Evolutionary conservation across 352 stramenopile genomes (phyloP).

Genomic region (Phytophthora idaei): DNA sequence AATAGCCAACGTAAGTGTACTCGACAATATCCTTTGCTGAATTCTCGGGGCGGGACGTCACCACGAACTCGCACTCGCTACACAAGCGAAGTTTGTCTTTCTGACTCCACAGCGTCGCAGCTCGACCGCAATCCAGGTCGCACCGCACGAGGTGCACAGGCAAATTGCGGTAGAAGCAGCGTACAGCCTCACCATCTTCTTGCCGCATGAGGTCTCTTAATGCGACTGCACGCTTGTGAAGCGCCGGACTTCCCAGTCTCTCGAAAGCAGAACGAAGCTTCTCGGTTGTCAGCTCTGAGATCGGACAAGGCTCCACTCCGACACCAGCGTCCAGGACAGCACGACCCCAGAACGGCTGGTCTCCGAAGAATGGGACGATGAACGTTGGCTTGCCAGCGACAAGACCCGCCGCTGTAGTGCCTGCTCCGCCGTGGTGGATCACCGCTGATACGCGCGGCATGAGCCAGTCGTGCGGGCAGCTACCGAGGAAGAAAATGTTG

Average conservation of each 20-base stretch:
- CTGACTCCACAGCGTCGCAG: conserved; percentile 58
- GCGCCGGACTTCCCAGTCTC: conserved; percentile 42
- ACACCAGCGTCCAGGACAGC: conserved; percentile 74
- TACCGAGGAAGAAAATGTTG: conserved; percentile 29
- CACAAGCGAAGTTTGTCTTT: conserved; percentile 45
- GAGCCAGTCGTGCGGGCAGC: conserved; percentile 30
- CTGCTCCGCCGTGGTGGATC: conserved; percentile 23
- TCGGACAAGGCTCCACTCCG: conserved; percentile 78
- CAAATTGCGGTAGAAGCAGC: conserved; percentile 82
- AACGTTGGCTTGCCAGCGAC: conserved; percentile 89
- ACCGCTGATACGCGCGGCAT: conserved; percentile 24
- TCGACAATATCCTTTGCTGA: conserved; percentile 35
- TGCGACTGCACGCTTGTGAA: conserved; percentile 45
- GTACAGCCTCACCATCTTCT: conserved; percentile 77
- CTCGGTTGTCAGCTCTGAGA: conserved; percentile 70
- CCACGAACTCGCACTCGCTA: conserved; percentile 48
- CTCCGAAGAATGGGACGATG: conserved; percentile 95
- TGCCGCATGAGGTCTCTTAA: conserved; percentile 60
- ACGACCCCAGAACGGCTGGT: conserved; percentile 93
- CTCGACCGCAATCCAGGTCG: conserved; percentile 42
- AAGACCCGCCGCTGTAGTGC: conserved; percentile 60
- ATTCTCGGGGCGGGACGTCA: conserved; percentile 47
- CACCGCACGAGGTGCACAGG: conserved; percentile 88
- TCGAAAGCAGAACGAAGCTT: conserved; percentile 72
- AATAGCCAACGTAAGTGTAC: conserved; percentile 59